Conservation (phyloP, 306 rosid genomes). For the Lupinus albus region DNA sequence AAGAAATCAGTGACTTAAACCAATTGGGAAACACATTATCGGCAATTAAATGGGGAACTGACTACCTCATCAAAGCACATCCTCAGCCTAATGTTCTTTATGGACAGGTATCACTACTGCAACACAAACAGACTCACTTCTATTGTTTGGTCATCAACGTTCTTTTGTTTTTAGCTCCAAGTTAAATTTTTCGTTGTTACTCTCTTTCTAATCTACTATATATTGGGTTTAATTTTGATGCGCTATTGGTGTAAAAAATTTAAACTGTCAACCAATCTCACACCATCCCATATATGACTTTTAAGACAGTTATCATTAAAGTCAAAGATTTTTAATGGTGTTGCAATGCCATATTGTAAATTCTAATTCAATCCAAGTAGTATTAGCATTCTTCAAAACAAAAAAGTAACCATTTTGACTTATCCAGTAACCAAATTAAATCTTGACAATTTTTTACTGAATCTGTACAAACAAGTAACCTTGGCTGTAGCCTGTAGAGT, state of each 20-base stretch:
- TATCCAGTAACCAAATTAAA: too few species aligned
- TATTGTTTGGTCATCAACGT: background rate
- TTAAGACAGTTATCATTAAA: background rate
- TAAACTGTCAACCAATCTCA: too few species aligned
- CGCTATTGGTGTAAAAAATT: too few species aligned
- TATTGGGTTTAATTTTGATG: too few species aligned
- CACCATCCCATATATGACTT: background rate
- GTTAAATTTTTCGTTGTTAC: background rate
- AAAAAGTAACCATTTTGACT: background rate
- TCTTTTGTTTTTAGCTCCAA: too few species aligned
- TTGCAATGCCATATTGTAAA: too few species aligned
- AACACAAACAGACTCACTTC: constrained; percentile 10
- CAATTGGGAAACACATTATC: constrained; percentile 64
- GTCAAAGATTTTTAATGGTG: too few species aligned
- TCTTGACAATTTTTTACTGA: too few species aligned
- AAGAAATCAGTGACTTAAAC: constrained; percentile 60
- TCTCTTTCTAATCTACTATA: background rate
- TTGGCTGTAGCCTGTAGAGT: too few species aligned
- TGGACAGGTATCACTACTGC: constrained; percentile 65
- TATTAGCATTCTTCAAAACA: too few species aligned
- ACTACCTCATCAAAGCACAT: constrained; percentile 82
- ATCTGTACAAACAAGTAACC: too few species aligned
- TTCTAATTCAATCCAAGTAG: too few species aligned
- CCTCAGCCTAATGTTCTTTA: constrained; percentile 80
- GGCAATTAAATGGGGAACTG: constrained; percentile 89